Base-by-base conservation (phyloP, 2,329 filamentous ascomycete species). In the Tolypocladium guangdongense region DNA sequence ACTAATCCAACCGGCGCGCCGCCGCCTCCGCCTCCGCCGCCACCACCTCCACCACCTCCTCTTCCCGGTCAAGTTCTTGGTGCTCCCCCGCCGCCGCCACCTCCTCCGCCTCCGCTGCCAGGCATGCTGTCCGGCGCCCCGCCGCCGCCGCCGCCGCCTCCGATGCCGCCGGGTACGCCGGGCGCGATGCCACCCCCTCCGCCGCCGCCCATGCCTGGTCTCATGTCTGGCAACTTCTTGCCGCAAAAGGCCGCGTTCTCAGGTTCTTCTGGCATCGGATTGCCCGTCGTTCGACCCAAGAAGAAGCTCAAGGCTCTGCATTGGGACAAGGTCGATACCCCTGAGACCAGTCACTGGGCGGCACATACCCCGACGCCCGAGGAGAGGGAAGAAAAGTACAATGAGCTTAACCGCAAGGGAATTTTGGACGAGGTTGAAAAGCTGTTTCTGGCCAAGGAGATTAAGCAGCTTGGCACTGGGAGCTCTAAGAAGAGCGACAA, bases 301-400 rank as follows among this genome's bases (percentile, higher is more conserved):
- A 97, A 96, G 83, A 99, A 97, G 78, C 89, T 99, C 70, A 99
- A 99, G 82, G 92, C 92, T 55, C 79, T 99, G 61, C 93, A 99
- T 74, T 97, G 93, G 92, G 93, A 99, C 73, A 97, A 97, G 76
- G 90, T 99, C 52, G 93, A 99, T 70, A 82, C 88, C 52, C 88
- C 90, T 24, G 84, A 93, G 67, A 87, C 90, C 50, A 96, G 92
- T 52, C 88, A 96, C 62, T 97, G 92, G 92, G 91, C 90, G 36
- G 80, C 83, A 8, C 90, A 95, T 68, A 82, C 88, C 33, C 87
- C 89, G 6, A 95, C 89, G n/a, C 82, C 84, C 5, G 86, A 95
- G 66, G 88, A 87, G 56, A 89, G 91, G 65, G 93, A 99, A 72
- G 89, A 96, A 71, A 96, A 96, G 70, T 97, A 97, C 66, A 83